Evolutionary conservation across 192 early-diverging fungal genomes (phyloP).

Genomic region (Coemansia sp.): DNA sequence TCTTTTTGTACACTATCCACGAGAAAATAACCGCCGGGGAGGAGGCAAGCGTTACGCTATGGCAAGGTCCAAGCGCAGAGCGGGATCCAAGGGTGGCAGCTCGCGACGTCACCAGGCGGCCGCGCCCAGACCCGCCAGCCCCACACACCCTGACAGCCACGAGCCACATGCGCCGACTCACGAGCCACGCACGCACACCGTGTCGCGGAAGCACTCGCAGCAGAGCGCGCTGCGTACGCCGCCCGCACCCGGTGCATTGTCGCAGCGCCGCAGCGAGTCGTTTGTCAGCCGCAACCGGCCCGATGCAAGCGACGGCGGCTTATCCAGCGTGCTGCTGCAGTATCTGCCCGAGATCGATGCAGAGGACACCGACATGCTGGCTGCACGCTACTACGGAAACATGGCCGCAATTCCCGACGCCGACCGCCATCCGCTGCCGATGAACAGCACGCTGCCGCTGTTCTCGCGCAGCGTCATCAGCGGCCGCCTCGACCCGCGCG

Average conservation of each 20-base stretch:
- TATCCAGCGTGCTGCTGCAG: conserved; percentile 34
- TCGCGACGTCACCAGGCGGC: conserved; percentile 2
- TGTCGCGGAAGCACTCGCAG: no score
- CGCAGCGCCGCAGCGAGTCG: neutral
- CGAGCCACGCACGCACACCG: no score
- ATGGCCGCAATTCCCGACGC: conserved; percentile 24
- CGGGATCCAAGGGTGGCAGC: neutral
- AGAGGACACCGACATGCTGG: conserved; percentile 24
- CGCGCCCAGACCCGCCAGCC: neutral
- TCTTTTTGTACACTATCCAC: no score
- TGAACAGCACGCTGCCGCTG: conserved; percentile 50
- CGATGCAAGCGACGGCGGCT: neutral
- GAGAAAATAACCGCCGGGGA: no score
- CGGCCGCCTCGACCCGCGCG: conserved; percentile 6
- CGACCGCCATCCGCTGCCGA: conserved; percentile 33
- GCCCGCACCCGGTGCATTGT: no score
- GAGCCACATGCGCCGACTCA: no score
- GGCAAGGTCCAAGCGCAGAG: conserved; percentile 1
- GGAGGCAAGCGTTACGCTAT: no score
- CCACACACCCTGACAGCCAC: no score
- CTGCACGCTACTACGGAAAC: conserved; percentile 44
- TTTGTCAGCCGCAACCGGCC: neutral
- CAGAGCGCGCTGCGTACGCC: neutral
- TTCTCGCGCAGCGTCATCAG: conserved; percentile 45
- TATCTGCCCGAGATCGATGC: conserved; percentile 40